A percentile compares a stretch with the other conserved stretches of the same genome.
Conservation (phyloP, 257 asterid species). For the Ocimum tenuiflorum region DNA sequence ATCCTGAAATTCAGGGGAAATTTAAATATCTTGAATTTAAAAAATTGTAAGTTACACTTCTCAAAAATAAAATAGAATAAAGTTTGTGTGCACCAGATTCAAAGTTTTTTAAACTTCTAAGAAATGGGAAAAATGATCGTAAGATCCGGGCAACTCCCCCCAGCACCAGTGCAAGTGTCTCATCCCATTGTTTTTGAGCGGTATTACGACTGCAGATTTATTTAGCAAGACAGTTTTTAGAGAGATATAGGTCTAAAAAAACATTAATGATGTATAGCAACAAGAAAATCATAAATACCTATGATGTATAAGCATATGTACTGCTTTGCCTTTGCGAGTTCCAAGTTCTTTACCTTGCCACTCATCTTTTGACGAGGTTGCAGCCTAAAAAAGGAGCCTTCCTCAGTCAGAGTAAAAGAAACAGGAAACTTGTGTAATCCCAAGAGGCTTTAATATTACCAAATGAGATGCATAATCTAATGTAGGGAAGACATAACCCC, state of each 20-base stretch:
- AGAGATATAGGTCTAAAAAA: neutral
- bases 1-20: constrained; percentile 47
- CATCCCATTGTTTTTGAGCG: constrained; percentile 99
- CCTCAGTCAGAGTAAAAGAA: constrained; percentile 18
- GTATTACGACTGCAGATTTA: constrained; percentile 78
- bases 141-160: constrained; percentile 91
- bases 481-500: constrained; percentile 83
- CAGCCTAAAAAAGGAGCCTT: constrained; percentile 52
- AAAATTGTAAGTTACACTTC: neutral
- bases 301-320: constrained; percentile 99
- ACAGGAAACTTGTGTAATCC: constrained; percentile 6
- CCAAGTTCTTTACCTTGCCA: constrained; percentile 99
- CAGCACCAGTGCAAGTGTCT: constrained; percentile 89
- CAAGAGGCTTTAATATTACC: constrained; percentile 40
- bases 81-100: constrained; percentile 49
- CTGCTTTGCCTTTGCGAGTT: constrained; percentile 92
- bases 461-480: constrained; percentile 82
- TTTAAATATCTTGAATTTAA: neutral
- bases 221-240: constrained; percentile 12
- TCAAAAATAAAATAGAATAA: neutral
- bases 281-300: constrained; percentile 42
- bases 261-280: constrained; percentile 10
- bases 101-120: constrained; percentile 58
- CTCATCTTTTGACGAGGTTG: constrained; percentile 96
- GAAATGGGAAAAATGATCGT: constrained; percentile 76